Evolutionary conservation across 495 filamentous ascomycete genomes (phyloP), one percentile per base, ranked within the genome.

Genomic region (Tuber indicum): DNA sequence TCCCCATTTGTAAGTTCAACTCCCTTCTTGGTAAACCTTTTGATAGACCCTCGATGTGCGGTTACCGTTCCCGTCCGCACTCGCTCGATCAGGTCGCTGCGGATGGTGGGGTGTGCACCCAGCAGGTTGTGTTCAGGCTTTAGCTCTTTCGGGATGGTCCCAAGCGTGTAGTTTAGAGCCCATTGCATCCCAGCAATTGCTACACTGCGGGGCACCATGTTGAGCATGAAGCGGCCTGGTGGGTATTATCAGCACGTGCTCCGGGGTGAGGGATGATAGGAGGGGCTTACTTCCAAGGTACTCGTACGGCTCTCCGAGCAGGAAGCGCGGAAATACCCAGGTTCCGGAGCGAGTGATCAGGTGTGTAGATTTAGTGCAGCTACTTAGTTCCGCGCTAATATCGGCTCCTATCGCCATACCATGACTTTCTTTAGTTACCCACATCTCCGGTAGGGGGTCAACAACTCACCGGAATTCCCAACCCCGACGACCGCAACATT

Each of bases 401-500:
- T 80, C 78, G 32, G 72, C 78, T 5, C 78, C 78, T 80, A 49
- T 72, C 5, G 19, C 62, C 26, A 46, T 58, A n/a, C 52, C 52
- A 32, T 62, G n/a, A 8, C 72, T n/a, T 71, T 52, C 32, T 39
- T 80, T 45, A 80, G 71, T 16, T 41, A 71, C n/a, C 52, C 23
- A 39, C 46, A 39, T 36, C 26, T 26, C 43, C 39, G 17, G 16
- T 36, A 49, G 43, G 36, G 32, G 58, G 26, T 32, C 23, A 78
- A 14, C 4, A 43, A 73, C 78, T 70, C 73, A 80, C 78, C 84
- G 39, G 83, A 84, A 46, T 79, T 81, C 26, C 82, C 83, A 66
- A 84, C 36, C 5, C 84, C 82, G 47, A 84, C 75, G 73, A 85
- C 75, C 23, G 80, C 84, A 0, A 85, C 77, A 36, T 73, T 76